Evolutionary conservation across 208 protist species (phyloP).

Genomic region (Crithidia bombi): DNA sequence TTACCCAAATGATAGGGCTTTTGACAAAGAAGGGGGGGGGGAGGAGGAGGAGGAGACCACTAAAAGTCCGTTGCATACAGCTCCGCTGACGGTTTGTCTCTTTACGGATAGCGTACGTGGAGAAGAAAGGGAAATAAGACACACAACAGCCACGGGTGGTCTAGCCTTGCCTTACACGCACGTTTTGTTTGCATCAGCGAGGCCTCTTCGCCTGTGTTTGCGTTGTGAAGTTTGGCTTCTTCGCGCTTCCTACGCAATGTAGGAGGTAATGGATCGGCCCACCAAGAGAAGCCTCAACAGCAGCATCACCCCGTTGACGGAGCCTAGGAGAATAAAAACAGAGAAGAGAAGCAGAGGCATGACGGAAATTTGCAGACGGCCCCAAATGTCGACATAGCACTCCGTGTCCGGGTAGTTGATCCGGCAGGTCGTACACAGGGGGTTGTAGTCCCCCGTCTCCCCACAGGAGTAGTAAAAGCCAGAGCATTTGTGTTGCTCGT

Average conservation of each 20-base stretch:
- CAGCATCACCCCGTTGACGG: constrained; percentile 11
- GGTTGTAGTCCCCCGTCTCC: neutral
- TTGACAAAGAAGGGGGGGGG: too few relatives aligned
- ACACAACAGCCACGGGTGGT: too few relatives aligned
- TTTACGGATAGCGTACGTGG: too few relatives aligned
- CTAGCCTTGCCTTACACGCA: too few relatives aligned
- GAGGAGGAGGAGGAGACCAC: too few relatives aligned
- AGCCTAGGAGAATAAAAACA: constrained; percentile 11
- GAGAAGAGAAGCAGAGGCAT: constrained; percentile 20
- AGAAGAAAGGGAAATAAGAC: too few relatives aligned
- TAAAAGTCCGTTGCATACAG: too few relatives aligned
- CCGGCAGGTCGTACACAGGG: constrained; percentile 7
- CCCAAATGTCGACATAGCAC: constrained; percentile 8
- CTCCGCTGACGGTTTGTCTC: too few relatives aligned
- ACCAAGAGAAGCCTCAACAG: constrained; percentile 6
- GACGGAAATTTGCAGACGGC: neutral
- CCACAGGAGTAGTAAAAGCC: constrained; percentile 9
- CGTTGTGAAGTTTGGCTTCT: too few relatives aligned
- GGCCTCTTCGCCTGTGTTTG: too few relatives aligned
- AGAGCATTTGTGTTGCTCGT: constrained; percentile 5
- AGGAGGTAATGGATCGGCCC: neutral
- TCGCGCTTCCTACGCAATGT: neutral
- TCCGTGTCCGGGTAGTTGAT: neutral
- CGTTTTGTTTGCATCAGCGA: neutral
- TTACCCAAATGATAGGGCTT: too few relatives aligned